phyloP scores from a whole-genome alignment of 495 filamentous ascomycete species.

The Trichoderma reesei region DNA sequence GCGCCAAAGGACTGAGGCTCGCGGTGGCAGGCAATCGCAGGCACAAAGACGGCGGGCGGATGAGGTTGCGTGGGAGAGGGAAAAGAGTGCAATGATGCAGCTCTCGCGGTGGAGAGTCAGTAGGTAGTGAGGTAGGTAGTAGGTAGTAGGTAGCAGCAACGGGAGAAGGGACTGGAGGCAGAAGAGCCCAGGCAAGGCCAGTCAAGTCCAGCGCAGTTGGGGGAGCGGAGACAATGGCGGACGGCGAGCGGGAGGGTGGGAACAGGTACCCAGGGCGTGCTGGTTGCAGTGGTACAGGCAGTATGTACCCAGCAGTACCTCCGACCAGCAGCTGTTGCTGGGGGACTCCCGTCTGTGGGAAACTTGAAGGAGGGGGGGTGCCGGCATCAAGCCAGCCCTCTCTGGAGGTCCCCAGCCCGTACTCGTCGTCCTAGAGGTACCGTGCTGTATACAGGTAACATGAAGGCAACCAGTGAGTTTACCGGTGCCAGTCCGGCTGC shows the following conservation, averaged over 20 bases:
- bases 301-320: no score
- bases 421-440: no score
- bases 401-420: no score
- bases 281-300: not conserved
- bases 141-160: no score
- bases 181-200: not conserved
- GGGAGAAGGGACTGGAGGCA: not conserved
- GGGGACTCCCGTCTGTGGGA: no score
- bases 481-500: not conserved
- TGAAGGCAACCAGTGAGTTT: not conserved
- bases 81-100: constrained; percentile 4
- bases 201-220: not conserved
- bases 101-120: constrained; percentile 4
- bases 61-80: constrained; percentile 5
- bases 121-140: no score
- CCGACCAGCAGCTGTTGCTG: no score
- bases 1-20: not conserved
- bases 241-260: constrained; percentile 8
- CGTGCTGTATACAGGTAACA: not conserved
- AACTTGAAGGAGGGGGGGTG: no score
- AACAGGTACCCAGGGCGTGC: not conserved
- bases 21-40: not conserved
- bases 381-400: no score
- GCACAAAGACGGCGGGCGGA: not conserved
- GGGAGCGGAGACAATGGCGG: constrained; percentile 9